Conservation (phyloP, 2,329 filamentous ascomycete genomes). For the Emmonsiellopsis sp. region DNA sequence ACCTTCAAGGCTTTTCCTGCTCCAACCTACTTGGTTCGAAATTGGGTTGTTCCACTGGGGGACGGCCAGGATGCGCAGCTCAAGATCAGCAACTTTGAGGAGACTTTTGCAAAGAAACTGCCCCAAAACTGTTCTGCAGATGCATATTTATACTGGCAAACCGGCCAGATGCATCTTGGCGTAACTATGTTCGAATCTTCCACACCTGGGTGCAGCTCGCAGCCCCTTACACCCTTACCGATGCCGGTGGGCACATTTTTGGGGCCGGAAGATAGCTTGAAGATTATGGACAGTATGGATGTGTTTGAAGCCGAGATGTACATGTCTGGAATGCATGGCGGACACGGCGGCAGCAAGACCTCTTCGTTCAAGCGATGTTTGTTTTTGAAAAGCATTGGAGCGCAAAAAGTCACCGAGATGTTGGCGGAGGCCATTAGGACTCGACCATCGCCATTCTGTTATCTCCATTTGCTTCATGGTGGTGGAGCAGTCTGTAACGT, state of each 20-base stretch:
- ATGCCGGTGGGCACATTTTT: conserved; percentile 16
- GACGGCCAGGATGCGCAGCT: conserved; percentile 22
- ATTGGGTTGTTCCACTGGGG: conserved; percentile 32
- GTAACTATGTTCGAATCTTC: conserved; percentile 41
- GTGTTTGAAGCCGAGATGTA: conserved; percentile 54
- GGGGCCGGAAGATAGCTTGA: conserved; percentile 23
- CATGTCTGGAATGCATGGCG: conserved; percentile 50
- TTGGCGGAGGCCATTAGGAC: conserved; percentile 39
- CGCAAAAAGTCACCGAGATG: conserved; percentile 19
- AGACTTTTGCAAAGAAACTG: conserved; percentile 31
- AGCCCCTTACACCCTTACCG: conserved; percentile 6
- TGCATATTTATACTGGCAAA: conserved; percentile 46
- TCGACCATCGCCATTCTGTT: conserved; percentile 47
- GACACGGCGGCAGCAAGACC: conserved; percentile 49
- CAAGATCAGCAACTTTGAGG: conserved; percentile 34
- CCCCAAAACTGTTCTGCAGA: conserved; percentile 41
- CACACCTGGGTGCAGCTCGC: conserved; percentile 11
- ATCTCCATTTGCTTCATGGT: conserved; percentile 55
- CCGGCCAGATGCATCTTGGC: conserved; percentile 39
- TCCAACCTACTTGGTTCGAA: conserved; percentile 30
- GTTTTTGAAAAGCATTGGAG: conserved; percentile 45
- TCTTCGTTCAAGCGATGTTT: conserved; percentile 57
- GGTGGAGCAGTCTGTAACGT: conserved; percentile 43
- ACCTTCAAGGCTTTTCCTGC: conserved; percentile 40
- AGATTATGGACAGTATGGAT: conserved; percentile 38